Base-by-base conservation (phyloP, 768 basidiomycete genomes). In the Sistotremastrum suecicum region DNA sequence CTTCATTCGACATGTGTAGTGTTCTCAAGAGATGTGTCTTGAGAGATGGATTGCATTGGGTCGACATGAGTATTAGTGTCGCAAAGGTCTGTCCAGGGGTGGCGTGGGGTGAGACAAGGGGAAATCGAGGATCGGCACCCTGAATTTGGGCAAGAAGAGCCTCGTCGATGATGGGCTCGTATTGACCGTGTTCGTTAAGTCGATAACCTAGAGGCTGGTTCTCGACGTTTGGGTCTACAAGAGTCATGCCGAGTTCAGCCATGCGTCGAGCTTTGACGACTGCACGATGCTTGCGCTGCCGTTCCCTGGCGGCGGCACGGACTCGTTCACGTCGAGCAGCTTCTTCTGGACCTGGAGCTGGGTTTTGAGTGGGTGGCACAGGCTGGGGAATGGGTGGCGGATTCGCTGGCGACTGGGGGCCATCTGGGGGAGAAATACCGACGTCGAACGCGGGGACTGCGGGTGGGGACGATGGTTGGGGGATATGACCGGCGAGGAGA, bases 201-300 rank as follows among this genome's bases (percentile, higher is more conserved):
- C 78, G 69, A 54, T 78, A 83, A 47, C 76, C 77, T 5, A 78
- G 66, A 10, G 42, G 42, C 6, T 41, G 28, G 32, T 48, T 41
- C 34, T 48, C 47, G 12, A 48, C 47, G 10, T 42, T 42, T 10
- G 42, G 42, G 11, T 43, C 47, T 32, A 37, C 11, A 12, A 30
- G 29, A 56, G 86, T 83, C 43, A 84, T 59, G 4, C 83, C 84
- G n/a, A 87, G 70, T 48, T 85, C 83, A 47, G 82, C 72, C 74
- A 85, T 75, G 57, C 88, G 85, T 50, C 77, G 70, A 57, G 81
- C 77, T 62, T 87, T 88, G 45, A 87, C 76, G 34, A 82, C 67
- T 51, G 69, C 71, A 39, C 86, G 80, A 60, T 89, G 86, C 53
- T 88, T 89, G 40, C 85, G 67, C 53, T 89, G 86, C 49, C 86